Percentiles rank a stretch among this genome's conserved stretches.
Conservation (phyloP, 495 filamentous ascomycete species). For the Annulohypoxylon stygium region DNA sequence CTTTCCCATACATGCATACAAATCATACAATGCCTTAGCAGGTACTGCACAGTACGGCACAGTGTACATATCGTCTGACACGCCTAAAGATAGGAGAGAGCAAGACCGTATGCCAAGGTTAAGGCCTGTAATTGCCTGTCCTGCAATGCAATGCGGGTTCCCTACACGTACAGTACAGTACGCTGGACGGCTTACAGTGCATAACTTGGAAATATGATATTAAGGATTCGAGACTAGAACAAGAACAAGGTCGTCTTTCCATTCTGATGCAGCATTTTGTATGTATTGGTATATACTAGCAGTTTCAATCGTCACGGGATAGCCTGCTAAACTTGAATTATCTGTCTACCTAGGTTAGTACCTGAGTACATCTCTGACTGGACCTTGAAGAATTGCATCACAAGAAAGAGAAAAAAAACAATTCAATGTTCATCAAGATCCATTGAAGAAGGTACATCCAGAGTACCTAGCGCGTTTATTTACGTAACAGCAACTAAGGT, state of each 20-base stretch:
- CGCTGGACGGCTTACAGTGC: constrained; percentile 26
- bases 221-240: constrained; percentile 33
- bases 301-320: not conserved
- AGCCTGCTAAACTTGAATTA: not conserved
- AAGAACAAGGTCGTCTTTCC: not conserved
- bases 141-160: constrained; percentile 45
- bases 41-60: constrained; percentile 25
- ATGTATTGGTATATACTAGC: not conserved
- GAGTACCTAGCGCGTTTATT: not conserved
- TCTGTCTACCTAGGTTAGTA: not conserved
- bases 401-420: not conserved
- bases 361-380: not conserved
- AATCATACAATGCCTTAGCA: not conserved
- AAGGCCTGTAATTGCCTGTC: constrained; percentile 39
- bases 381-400: constrained; percentile 6
- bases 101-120: constrained; percentile 34
- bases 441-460: not conserved
- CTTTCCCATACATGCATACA: constrained; percentile 4
- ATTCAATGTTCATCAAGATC: not conserved
- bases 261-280: constrained; percentile 9
- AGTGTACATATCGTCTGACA: constrained; percentile 21
- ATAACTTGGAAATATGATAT: constrained; percentile 25
- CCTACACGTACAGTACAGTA: constrained; percentile 36
- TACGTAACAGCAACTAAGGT: too few relatives aligned
- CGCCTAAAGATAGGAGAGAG: constrained; percentile 20